Percentiles rank a stretch among this genome's conserved stretches.
Conservation (phyloP, 352 stramenopile species). For the Halophytophthora polymorphica region DNA sequence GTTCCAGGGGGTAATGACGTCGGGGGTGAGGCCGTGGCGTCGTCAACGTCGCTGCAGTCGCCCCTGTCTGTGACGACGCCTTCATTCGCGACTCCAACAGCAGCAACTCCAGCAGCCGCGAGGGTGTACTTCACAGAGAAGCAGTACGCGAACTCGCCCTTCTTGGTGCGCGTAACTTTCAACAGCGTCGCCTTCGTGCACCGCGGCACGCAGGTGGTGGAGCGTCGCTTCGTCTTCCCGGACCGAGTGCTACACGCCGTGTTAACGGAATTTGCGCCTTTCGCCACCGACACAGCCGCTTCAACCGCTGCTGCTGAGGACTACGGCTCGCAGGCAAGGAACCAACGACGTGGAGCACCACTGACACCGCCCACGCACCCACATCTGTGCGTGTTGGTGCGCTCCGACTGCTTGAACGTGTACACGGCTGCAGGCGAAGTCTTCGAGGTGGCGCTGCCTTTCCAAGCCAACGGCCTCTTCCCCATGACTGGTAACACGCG, state of each 20-base stretch:
- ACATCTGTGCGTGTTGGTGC: slow-evolving; percentile 66
- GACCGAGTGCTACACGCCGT: slow-evolving; percentile 54
- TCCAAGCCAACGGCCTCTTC: slow-evolving; percentile 62
- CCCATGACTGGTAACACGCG: slow-evolving; percentile 23
- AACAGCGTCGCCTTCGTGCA: slow-evolving; percentile 57
- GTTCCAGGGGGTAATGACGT: background rate
- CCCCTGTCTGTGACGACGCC: background rate
- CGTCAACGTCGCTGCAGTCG: background rate
- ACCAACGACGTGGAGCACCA: slow-evolving; percentile 5
- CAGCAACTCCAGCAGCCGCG: too few relatives aligned
- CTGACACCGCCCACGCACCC: slow-evolving; percentile 10
- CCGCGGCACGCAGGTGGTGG: slow-evolving; percentile 47
- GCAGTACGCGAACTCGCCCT: slow-evolving; percentile 26
- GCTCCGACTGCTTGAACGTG: slow-evolving; percentile 63
- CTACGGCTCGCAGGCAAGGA: background rate
- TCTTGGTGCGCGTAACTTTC: slow-evolving; percentile 36
- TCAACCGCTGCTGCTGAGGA: background rate
- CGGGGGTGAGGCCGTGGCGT: background rate
- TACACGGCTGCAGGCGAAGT: slow-evolving; percentile 62
- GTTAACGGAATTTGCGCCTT: slow-evolving; percentile 37
- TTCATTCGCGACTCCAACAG: background rate
- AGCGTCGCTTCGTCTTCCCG: slow-evolving; percentile 60
- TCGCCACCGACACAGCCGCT: slow-evolving; percentile 5
- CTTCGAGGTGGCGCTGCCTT: slow-evolving; percentile 71
- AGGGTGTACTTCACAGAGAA: slow-evolving; percentile 33